A percentile compares a stretch with the other conserved stretches of the same genome.
Conservation (phyloP, 306 rosid genomes). For the Amphicarpaea edgeworthii region DNA sequence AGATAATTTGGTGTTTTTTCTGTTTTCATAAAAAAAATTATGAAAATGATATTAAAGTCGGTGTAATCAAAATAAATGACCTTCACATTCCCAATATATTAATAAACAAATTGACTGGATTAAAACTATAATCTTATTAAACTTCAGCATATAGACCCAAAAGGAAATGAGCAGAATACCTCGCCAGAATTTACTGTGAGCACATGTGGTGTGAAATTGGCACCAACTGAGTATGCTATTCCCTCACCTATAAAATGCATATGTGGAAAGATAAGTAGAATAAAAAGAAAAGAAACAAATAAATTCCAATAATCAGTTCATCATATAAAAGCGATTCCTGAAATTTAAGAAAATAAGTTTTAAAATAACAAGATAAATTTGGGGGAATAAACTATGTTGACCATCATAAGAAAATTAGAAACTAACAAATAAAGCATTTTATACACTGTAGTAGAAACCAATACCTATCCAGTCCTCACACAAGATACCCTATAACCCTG, state of each 20-base stretch:
- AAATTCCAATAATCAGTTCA: neutral
- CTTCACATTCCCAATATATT: conserved; percentile 1
- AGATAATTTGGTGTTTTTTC: neutral
- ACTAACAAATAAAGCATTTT: neutral
- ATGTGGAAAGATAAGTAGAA: conserved; percentile 14
- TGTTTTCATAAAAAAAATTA: neutral
- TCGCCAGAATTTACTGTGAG: conserved; percentile 92
- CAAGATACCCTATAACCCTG: neutral
- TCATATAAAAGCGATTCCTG: neutral
- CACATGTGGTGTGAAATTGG: conserved; percentile 90
- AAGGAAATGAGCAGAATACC: conserved; percentile 61
- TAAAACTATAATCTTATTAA: conserved; percentile 19
- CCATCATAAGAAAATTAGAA: neutral
- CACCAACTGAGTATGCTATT: conserved; percentile 84
- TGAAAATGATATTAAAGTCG: neutral
- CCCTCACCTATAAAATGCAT: conserved; percentile 62
- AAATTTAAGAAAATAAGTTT: conserved; percentile 9
- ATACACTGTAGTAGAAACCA: neutral
- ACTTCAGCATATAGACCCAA: conserved; percentile 20
- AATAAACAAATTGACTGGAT: conserved; percentile 11
- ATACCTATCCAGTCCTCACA: neutral
- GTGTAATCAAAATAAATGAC: neutral
- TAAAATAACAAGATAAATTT: neutral
- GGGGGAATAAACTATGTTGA: neutral
- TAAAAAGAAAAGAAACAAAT: neutral